A percentile compares a stretch with the other conserved stretches of the same genome.
phyloP scores from a whole-genome alignment of 192 early-diverging fungal genomes.

The Dissophora ornata region DNA sequence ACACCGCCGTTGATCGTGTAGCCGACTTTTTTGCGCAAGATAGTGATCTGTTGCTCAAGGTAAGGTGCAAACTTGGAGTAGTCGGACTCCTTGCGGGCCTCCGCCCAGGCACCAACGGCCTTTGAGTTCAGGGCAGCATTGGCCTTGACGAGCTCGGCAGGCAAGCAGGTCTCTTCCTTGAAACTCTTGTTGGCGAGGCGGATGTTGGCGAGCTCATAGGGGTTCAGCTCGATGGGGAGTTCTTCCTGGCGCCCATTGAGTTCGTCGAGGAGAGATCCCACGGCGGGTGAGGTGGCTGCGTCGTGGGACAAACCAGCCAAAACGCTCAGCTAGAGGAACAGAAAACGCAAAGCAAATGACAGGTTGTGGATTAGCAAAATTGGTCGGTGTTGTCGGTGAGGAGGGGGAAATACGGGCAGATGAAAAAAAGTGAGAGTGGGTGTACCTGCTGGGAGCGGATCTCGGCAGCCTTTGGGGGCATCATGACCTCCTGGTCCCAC shows the following conservation, averaged over 20 bases:
- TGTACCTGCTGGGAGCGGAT: constrained; percentile 39
- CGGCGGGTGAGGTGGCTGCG: constrained; percentile 19
- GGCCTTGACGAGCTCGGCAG: constrained; percentile 34
- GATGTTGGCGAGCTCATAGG: constrained; percentile 49
- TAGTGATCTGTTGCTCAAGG: constrained; percentile 40
- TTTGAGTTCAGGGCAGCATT: constrained; percentile 31
- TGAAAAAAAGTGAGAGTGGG: neutral
- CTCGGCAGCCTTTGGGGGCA: constrained; percentile 52
- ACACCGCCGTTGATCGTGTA: constrained; percentile 43
- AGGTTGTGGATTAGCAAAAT: too few relatives aligned
- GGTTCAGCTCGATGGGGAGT: constrained; percentile 30
- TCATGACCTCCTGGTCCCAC: constrained; percentile 58
- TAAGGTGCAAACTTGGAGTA: constrained; percentile 51
- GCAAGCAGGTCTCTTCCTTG: constrained; percentile 34
- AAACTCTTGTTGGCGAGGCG: constrained; percentile 25
- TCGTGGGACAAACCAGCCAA: constrained; percentile 50
- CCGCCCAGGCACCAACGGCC: constrained; percentile 40
- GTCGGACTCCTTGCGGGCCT: constrained; percentile 51
- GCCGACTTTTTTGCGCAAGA: constrained; percentile 37
- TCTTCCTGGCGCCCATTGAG: constrained; percentile 43
- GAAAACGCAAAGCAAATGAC: too few relatives aligned
- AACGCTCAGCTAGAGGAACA: constrained; percentile 19
- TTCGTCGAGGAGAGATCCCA: constrained; percentile 49
- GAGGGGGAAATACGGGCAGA: neutral
- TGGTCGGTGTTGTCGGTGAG: neutral